Evolutionary conservation across 371 early-diverging fungal genomes (phyloP), one percentile per base, ranked within the genome.

Genomic region (Phascolomyces articulosus): DNA sequence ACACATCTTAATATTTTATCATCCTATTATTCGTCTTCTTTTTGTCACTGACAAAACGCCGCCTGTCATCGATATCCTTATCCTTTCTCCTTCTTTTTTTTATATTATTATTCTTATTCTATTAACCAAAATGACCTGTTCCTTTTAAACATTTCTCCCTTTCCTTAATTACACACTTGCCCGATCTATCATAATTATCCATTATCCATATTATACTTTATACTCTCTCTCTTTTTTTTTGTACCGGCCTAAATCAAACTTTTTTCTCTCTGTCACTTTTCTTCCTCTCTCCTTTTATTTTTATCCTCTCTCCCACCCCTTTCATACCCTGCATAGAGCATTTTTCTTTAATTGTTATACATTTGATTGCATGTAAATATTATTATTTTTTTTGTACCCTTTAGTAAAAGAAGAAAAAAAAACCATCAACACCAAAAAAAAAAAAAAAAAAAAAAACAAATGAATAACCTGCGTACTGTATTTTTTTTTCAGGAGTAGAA

Each of bases 261-360:
- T 54, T 3, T 18, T 10, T 54, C 15, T 6, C 55, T 4, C 55
- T 16, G 15, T 16, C 18, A 18, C 29, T 23, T 9, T 48, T 2
- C 8, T 20, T 20, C 24, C 51, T 24, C 6, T 23, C n/a, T 51
- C 23, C 27, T 29, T 4, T 55, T 28, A 18, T 55, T 9, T 9
- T 9, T 34, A 9, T 34, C 34, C 34, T 1, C 34, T 34, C 11
- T 34, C 11, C 9, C 28, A 28, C 31, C 26, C 55, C 41, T 26
- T 29, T 21, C 20, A 58, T 59, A 56, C 56, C 56, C 56, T 56
- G 56, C 56, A 56, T 56, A 56, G 56, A 56, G 51, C 56, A 56
- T 56, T 11, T 21, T 54, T 24, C 31, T 56, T 56, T 56, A 34
- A 34, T 56, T 56, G 34, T 56, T 56, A 34, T 56, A 56, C 56